These are phyloP conservation scores for Pulveroboletus frians DNA, from an alignment of 768 basidiomycete species.

Conservation along the genomic window DNA sequence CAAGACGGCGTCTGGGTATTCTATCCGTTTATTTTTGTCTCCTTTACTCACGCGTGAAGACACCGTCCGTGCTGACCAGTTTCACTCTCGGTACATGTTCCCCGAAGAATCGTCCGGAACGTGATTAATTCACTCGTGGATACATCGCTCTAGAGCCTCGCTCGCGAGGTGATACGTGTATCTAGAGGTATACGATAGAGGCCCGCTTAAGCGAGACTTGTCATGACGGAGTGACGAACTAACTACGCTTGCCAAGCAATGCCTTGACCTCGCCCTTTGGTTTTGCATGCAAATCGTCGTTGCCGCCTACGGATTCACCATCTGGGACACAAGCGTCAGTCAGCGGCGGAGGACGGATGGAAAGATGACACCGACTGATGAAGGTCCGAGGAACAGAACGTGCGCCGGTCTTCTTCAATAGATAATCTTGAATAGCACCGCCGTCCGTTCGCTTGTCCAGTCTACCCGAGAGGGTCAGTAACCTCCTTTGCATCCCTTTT, in stretches of 20 bases:
- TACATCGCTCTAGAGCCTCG: neutral
- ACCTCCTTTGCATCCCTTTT: neutral
- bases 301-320: conserved; percentile 19
- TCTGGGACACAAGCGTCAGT: conserved; percentile 1
- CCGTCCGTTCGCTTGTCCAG: conserved; percentile 59
- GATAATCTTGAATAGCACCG: conserved; percentile 58
- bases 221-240: neutral
- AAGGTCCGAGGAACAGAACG: conserved; percentile 75
- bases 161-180: neutral
- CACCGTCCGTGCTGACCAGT: too few relatives aligned
- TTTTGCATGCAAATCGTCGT: conserved; percentile 13
- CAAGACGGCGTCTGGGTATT: too few relatives aligned
- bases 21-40: too few relatives aligned
- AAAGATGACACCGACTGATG: conserved; percentile 45
- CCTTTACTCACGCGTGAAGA: too few relatives aligned
- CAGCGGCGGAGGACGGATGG: neutral
- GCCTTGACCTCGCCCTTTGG: neutral
- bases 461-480: conserved; percentile 21
- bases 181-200: conserved; percentile 1
- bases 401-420: conserved; percentile 58
- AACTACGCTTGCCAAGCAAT: conserved; percentile 9
- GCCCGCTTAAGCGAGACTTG: neutral
- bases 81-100: too few relatives aligned
- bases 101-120: too few relatives aligned
- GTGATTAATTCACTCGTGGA: neutral